Evolutionary conservation across 805 yeast genomes (phyloP), one percentile per base, ranked within the genome.

Genomic region (Lachancea sp.): DNA sequence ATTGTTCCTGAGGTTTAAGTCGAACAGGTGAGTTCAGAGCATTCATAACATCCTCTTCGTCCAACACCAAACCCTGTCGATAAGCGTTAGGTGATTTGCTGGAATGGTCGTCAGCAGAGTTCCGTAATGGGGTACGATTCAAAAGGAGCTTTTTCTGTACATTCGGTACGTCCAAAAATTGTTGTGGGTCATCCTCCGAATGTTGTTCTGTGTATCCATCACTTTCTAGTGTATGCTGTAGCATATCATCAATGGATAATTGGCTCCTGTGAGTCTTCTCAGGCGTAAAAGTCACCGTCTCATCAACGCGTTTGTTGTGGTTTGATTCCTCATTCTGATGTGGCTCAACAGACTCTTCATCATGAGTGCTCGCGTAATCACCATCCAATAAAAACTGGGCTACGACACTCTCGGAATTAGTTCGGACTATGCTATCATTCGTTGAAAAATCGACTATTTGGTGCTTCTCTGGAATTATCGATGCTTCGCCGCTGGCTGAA

Each of bases 41-140:
- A 23, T 34, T 36, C 34, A 37, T 18, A 5, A 38, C 36, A 11
- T 36, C 36, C 9, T 35, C 36, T 28, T 43, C 40, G 12, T 46
- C 45, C 22, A 48, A 24, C 15, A 47, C 40, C 38, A 48, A 42
- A 11, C 51, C 53, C n/a, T 37, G 47, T 21, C 51, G 42, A 33
- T 48, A 38, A 6, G 43, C 38, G 6, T 43, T 35, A 7, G 52
- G 52, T n/a, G 58, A 52, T 39, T 43, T 51, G 15, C 41, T 42
- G 9, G 39, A 29, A 8, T 43, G 29, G n/a, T 48, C 48, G 9
- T 46, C 38, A 4, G 39, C 20, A 12, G 40, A 41, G 31, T 56
- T 56, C 21, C 51, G 41, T 23, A 55, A 36, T 2, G 61, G 61
- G 8, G 60, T 49, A 40, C 45, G 53, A 18, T 51, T 50, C 29